Evolutionary conservation across 352 stramenopile species (phyloP).

Genomic region (Globisporangium parvum): DNA sequence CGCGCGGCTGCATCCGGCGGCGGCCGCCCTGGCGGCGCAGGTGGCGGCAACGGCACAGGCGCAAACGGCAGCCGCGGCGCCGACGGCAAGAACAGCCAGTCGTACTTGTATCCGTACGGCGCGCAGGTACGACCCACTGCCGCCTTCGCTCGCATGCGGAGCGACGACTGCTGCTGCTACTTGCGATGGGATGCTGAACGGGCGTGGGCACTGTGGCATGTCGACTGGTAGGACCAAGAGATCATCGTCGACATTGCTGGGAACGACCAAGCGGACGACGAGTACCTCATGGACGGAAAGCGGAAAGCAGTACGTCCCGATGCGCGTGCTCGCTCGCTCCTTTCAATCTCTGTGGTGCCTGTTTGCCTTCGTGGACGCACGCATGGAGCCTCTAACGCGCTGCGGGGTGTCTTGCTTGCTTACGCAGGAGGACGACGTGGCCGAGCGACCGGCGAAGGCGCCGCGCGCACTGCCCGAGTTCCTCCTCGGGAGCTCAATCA

Average conservation of each 20-base stretch:
- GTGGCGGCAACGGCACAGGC: slow-evolving; percentile 27
- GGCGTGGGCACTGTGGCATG: too few relatives aligned
- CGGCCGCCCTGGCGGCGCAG: slow-evolving; percentile 31
- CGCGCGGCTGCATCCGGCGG: slow-evolving; percentile 24
- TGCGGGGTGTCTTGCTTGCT: too few relatives aligned
- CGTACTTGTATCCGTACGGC: slow-evolving; percentile 79
- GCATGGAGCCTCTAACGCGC: background rate
- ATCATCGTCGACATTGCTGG: slow-evolving; percentile 84
- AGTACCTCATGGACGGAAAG: slow-evolving; percentile 75
- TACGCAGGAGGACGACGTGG: slow-evolving; percentile 42
- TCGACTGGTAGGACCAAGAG: slow-evolving; percentile 44
- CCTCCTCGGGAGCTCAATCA: slow-evolving; percentile 80
- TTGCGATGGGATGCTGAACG: background rate
- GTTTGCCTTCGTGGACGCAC: background rate
- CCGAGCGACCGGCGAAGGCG: slow-evolving; percentile 48
- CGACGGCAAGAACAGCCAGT: slow-evolving; percentile 66
- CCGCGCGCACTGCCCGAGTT: slow-evolving; percentile 71
- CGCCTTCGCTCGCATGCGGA: background rate
- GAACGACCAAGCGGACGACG: slow-evolving; percentile 67
- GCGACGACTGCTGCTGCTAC: background rate
- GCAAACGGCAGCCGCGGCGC: slow-evolving; percentile 25
- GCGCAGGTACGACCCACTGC: slow-evolving; percentile 25
- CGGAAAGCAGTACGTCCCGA: slow-evolving; percentile 39
- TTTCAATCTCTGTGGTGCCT: background rate
- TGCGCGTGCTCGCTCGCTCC: background rate